Percentiles rank a stretch among this genome's conserved stretches.
These are phyloP conservation scores for Hypoxylon fragiforme DNA, from an alignment of 495 filamentous ascomycete genomes.

Conservation along the genomic window DNA sequence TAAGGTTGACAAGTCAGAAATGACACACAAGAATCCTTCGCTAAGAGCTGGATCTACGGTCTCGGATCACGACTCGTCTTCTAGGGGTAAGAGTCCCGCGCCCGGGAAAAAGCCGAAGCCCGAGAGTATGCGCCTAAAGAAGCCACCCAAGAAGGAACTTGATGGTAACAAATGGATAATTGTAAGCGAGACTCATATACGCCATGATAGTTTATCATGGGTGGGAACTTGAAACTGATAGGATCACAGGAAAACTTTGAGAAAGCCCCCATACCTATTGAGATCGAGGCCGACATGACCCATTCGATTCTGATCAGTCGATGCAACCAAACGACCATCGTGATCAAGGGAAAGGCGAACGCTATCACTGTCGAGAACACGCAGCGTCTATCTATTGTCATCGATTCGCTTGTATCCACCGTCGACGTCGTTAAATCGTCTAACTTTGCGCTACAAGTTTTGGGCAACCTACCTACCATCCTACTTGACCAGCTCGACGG, in stretches of 20 bases:
- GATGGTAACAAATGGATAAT: slow-evolving; percentile 96
- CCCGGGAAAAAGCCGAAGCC: slow-evolving; percentile 93
- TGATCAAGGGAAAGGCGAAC: slow-evolving; percentile 89
- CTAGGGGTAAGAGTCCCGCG: slow-evolving; percentile 75
- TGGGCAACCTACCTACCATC: slow-evolving; percentile 81
- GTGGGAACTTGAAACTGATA: slow-evolving; percentile 7
- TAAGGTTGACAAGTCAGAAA: slow-evolving; percentile 90
- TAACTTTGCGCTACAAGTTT: slow-evolving; percentile 88
- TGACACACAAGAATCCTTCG: slow-evolving; percentile 99
- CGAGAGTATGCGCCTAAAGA: slow-evolving; percentile 89
- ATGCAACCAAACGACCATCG: slow-evolving; percentile 88
- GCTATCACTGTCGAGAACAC: slow-evolving; percentile 93
- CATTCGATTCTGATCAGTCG: slow-evolving; percentile 91
- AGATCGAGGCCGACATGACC: slow-evolving; percentile 75
- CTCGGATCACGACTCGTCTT: slow-evolving; percentile 59
- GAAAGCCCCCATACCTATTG: slow-evolving; percentile 67
- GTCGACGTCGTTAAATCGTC: slow-evolving; percentile 93
- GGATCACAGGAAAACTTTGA: slow-evolving; percentile 80
- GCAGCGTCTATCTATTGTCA: slow-evolving; percentile 75
- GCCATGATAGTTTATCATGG: background rate
- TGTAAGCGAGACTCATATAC: slow-evolving; percentile 44
- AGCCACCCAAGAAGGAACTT: slow-evolving; percentile 86
- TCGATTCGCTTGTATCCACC: slow-evolving; percentile 86
- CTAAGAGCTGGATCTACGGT: slow-evolving; percentile 75
- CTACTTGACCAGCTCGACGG: slow-evolving; percentile 92